Percentiles rank a stretch among this genome's conserved stretches.
These are phyloP conservation scores for Triangularia setosa DNA, from an alignment of 2,329 filamentous ascomycete species.

Conservation along the genomic window DNA sequence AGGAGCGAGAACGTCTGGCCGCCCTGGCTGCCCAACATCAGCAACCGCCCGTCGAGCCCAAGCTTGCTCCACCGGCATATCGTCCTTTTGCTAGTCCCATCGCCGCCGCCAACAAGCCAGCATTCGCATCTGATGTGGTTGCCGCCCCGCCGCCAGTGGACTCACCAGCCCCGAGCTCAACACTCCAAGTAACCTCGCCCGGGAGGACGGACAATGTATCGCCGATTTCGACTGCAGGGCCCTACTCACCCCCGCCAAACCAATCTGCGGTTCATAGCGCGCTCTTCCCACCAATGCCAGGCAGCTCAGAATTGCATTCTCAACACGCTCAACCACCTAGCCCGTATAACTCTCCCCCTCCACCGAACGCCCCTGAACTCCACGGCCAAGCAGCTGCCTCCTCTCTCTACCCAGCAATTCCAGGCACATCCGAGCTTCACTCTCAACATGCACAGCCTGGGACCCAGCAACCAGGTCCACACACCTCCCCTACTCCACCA, in stretches of 20 bases:
- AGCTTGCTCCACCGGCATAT: background rate
- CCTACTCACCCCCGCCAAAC: slow-evolving; percentile 2
- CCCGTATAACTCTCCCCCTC: slow-evolving; percentile 5
- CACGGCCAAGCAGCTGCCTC: slow-evolving; percentile 15
- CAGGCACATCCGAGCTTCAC: slow-evolving; percentile 16
- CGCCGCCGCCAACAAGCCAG: slow-evolving; percentile 26
- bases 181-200: slow-evolving; percentile 21
- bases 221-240: slow-evolving; percentile 25
- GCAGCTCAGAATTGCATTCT: slow-evolving; percentile 14
- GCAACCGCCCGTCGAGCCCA: background rate
- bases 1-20: slow-evolving; percentile 6
- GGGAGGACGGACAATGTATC: slow-evolving; percentile 26
- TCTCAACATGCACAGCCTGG: background rate
- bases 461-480: background rate
- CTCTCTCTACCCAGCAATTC: slow-evolving; percentile 17
- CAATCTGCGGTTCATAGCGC: slow-evolving; percentile 2
- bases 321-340: background rate
- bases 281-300: slow-evolving; percentile 13
- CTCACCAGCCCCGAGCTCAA: slow-evolving; percentile 30
- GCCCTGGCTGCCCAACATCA: background rate
- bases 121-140: slow-evolving; percentile 18
- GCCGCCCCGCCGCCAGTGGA: slow-evolving; percentile 23
- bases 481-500: background rate
- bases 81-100: background rate
- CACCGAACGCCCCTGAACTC: slow-evolving; percentile 22